phyloP scores from a whole-genome alignment of 1,284 basidiomycete genomes.

The Ustilago trichophora region DNA sequence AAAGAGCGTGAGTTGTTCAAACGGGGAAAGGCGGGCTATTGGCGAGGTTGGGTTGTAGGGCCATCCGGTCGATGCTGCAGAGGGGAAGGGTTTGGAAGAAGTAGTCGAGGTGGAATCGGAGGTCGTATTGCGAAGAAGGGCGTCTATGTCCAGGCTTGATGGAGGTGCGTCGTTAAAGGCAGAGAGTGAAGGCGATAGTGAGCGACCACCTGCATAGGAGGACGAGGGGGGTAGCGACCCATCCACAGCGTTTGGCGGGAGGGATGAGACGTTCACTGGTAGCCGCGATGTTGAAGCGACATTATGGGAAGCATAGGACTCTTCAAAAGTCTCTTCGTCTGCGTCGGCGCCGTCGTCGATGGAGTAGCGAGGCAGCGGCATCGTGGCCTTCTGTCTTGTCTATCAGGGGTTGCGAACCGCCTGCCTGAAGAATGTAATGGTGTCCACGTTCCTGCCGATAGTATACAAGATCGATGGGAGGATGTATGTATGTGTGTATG shows the following conservation, averaged over 20 bases:
- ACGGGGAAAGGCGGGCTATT: constrained; percentile 1
- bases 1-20: constrained; percentile 34
- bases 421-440: too few relatives aligned
- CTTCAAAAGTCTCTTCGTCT: constrained; percentile 23
- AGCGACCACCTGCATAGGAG: background rate
- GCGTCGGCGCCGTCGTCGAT: constrained; percentile 34
- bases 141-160: constrained; percentile 32
- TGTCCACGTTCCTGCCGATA: too few relatives aligned
- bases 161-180: constrained; percentile 9
- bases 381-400: too few relatives aligned
- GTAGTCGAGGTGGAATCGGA: background rate
- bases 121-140: constrained; percentile 3
- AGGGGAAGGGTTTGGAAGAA: background rate
- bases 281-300: constrained; percentile 17
- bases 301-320: constrained; percentile 19
- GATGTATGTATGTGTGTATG: too few relatives aligned
- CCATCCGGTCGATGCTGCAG: constrained; percentile 10
- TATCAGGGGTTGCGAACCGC: too few relatives aligned
- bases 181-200: constrained; percentile 4
- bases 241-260: too few relatives aligned
- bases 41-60: constrained; percentile 13
- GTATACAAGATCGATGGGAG: too few relatives aligned
- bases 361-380: constrained; percentile 38
- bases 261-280: too few relatives aligned
- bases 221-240: constrained; percentile 2